These are phyloP conservation scores for Saccharomycopsis phalli DNA, from an alignment of 1,139 yeast genomes.

Conservation along the genomic window DNA sequence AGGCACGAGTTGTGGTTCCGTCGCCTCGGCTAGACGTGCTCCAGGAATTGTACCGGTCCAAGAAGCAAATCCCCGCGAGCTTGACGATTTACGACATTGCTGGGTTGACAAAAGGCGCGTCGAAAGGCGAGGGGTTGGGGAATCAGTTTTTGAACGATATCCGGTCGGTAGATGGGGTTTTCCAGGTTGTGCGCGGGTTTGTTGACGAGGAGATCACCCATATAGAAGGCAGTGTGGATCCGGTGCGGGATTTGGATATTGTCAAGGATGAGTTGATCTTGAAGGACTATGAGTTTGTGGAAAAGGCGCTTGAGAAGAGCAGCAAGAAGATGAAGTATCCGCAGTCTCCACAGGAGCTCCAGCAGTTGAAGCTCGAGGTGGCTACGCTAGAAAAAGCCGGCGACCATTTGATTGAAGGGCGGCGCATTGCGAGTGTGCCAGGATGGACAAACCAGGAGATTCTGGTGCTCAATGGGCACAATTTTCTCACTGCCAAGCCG, in stretches of 20 bases:
- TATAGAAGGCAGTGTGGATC: slow-evolving; percentile 54
- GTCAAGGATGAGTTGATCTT: slow-evolving; percentile 67
- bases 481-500: slow-evolving; percentile 65
- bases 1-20: slow-evolving; percentile 51
- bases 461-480: slow-evolving; percentile 47
- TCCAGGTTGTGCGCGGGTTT: slow-evolving; percentile 64
- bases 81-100: slow-evolving; percentile 65
- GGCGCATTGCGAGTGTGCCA: slow-evolving; percentile 37
- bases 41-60: slow-evolving; percentile 39
- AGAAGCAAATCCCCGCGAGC: slow-evolving; percentile 45
- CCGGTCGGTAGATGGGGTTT: slow-evolving; percentile 64
- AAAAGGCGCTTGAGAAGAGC: slow-evolving; percentile 41
- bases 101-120: slow-evolving; percentile 65
- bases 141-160: slow-evolving; percentile 67
- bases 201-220: slow-evolving; percentile 62
- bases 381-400: slow-evolving; percentile 40
- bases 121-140: slow-evolving; percentile 71
- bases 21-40: slow-evolving; percentile 40
- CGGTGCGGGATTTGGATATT: slow-evolving; percentile 56
- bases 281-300: slow-evolving; percentile 62
- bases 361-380: slow-evolving; percentile 35
- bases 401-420: slow-evolving; percentile 50
- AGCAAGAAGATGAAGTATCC: slow-evolving; percentile 37
- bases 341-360: slow-evolving; percentile 28
- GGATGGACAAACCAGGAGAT: slow-evolving; percentile 52